phyloP scores from a whole-genome alignment of 352 stramenopile species.

The Globisporangium emineosum region DNA sequence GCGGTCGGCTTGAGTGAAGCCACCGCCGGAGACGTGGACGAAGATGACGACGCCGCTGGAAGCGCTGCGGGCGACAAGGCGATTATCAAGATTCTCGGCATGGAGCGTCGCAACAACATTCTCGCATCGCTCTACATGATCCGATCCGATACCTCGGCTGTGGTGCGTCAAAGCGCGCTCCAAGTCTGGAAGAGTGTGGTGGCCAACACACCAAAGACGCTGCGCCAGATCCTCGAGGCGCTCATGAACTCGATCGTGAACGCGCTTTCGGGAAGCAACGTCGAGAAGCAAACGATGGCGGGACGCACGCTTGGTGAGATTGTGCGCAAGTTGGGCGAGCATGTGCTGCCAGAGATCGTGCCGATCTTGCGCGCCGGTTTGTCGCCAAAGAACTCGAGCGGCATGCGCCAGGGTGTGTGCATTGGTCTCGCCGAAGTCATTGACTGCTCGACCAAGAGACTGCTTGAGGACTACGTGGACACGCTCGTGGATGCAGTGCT shows the following conservation, averaged over 20 bases:
- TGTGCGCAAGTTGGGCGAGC: slow-evolving; percentile 98
- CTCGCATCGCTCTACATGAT: slow-evolving; percentile 98
- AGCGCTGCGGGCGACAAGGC: slow-evolving; percentile 80
- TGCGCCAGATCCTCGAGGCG: slow-evolving; percentile 97
- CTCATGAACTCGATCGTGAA: slow-evolving; percentile 96
- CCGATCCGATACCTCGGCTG: slow-evolving; percentile 93
- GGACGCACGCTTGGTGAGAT: slow-evolving; percentile 97
- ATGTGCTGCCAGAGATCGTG: slow-evolving; percentile 98
- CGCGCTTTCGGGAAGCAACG: slow-evolving; percentile 89
- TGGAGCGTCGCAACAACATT: slow-evolving; percentile 93
- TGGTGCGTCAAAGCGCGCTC: slow-evolving; percentile 96
- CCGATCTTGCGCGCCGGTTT: slow-evolving; percentile 96
- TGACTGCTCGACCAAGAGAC: slow-evolving; percentile 94
- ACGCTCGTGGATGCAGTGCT: slow-evolving; percentile 97
- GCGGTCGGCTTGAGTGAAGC: slow-evolving; percentile 75
- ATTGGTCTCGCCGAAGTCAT: slow-evolving; percentile 98
- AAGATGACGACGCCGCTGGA: slow-evolving; percentile 82
- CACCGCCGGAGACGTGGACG: slow-evolving; percentile 64
- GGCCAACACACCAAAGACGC: slow-evolving; percentile 94
- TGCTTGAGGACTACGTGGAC: slow-evolving; percentile 96
- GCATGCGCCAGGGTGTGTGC: slow-evolving; percentile 93
- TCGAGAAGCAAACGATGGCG: slow-evolving; percentile 89
- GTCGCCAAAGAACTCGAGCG: slow-evolving; percentile 48
- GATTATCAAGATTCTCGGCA: slow-evolving; percentile 91
- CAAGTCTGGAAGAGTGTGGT: slow-evolving; percentile 99